These are phyloP conservation scores for Lentinula sp. DNA, from an alignment of 768 basidiomycete genomes.

Conservation along the genomic window DNA sequence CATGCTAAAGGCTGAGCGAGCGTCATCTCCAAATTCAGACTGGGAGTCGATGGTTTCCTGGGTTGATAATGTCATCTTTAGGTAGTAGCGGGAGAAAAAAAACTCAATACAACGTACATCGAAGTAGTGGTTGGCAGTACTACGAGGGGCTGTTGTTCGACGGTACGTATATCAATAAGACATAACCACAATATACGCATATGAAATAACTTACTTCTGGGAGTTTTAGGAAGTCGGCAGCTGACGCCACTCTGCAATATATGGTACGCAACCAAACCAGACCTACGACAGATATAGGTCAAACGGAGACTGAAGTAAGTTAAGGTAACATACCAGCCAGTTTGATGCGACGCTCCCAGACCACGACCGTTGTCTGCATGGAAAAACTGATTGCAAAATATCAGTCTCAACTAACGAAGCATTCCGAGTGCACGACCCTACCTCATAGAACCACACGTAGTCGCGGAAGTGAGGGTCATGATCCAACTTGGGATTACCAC, in stretches of 20 bases:
- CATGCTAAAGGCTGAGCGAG: conserved; percentile 54
- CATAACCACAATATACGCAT: neutral
- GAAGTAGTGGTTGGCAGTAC: conserved; percentile 88
- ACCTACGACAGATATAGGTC: conserved; percentile 37
- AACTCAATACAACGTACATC: conserved; percentile 50
- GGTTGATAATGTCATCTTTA: neutral
- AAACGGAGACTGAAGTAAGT: neutral
- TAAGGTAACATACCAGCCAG: conserved; percentile 71
- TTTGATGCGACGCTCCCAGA: conserved; percentile 96
- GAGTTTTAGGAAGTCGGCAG: conserved; percentile 90
- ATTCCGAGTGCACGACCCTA: conserved; percentile 24
- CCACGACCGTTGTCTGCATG: conserved; percentile 90
- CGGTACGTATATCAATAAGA: conserved; percentile 6
- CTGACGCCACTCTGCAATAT: conserved; percentile 86
- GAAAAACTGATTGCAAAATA: conserved; percentile 64
- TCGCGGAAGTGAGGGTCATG: conserved; percentile 94
- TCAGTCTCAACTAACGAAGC: neutral
- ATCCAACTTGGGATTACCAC: conserved; percentile 82
- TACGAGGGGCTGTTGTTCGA: conserved; percentile 63
- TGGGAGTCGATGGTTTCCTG: conserved; percentile 71
- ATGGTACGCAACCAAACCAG: conserved; percentile 85
- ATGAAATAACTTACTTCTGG: conserved; percentile 61
- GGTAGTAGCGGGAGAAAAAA: conserved; percentile 2
- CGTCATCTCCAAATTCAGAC: conserved; percentile 74
- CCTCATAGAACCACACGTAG: conserved; percentile 95